Evolutionary conservation across 2,329 filamentous ascomycete genomes (phyloP), one percentile per base, ranked within the genome.

Genomic region (Plenodomus tracheiphilus): DNA sequence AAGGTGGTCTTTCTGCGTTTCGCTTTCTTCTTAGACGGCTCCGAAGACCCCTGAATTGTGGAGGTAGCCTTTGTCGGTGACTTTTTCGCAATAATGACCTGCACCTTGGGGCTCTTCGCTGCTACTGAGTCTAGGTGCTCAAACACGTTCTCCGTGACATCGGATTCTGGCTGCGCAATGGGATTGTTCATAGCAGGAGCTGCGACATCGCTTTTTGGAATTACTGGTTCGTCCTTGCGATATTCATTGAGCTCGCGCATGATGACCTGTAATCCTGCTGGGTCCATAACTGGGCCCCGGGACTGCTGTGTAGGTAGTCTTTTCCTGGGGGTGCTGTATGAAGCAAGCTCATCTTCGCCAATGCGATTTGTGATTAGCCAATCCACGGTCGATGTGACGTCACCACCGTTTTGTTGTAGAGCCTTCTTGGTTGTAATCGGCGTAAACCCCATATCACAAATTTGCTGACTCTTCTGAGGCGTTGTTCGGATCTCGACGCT

Each of bases 381-480:
- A 41, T 70, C 57, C 22, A 71, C 51, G 15, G 64, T 61, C 38
- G 55, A 58, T 17, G 54, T 59, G 45, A 71, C 57, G 51, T 71
- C 60, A 46, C 64, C 62, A 47, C 60, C 56, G 28, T 68, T 65
- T 28, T 58, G 49, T 35, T 54, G 51, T 2, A 70, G 43, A 11
- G 65, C 68, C 35, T 35, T 54, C 35, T 59, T 49, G 17, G 64
- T 69, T 1, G 62, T 68, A 9, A 51, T 53, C 28, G 68, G 68
- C 15, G 67, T 68, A 41, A 71, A 71, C 2, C 68, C 68, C 66
- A 71, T 71, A 3, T 68, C 68, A 28, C 66, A 69, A 7, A 70
- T 70, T 37, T 66, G 62, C 34, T 53, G 56, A 3, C 70, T 46
- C 47, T 65, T 70, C 21, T 64, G 51, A 15, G 68, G 68, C 8